A percentile compares a stretch with the other conserved stretches of the same genome.
Conservation (phyloP, 75 land plant genomes). For the Pseudotsuga menziesii region DNA sequence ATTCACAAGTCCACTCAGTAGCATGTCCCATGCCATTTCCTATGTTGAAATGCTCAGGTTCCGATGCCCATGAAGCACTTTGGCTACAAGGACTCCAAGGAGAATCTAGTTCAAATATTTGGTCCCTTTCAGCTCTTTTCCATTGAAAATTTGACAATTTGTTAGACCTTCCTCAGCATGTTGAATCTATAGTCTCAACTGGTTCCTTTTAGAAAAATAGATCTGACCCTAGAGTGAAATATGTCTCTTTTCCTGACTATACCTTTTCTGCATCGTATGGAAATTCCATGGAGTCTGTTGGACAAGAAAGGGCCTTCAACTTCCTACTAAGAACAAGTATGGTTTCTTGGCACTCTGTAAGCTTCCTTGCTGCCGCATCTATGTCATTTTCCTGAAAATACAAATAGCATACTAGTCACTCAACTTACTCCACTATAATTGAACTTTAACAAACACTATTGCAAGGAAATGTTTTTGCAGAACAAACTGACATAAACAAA, state of each 20-base stretch:
- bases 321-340: too few species aligned
- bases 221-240: background rate
- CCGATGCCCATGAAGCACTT: constrained; percentile 6
- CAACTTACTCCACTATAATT: too few species aligned
- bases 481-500: too few species aligned
- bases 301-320: constrained; percentile 51
- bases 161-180: too few species aligned
- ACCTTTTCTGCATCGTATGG: constrained; percentile 13
- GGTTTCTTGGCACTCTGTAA: too few species aligned
- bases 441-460: too few species aligned
- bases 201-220: background rate
- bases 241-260: background rate
- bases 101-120: constrained; percentile 7
- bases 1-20: background rate
- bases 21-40: background rate
- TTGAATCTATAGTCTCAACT: too few species aligned
- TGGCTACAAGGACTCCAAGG: constrained; percentile 2
- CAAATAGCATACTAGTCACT: too few species aligned
- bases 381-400: constrained; percentile 63
- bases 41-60: constrained; percentile 1
- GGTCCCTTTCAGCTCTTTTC: constrained; percentile 4
- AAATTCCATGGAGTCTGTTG: background rate
- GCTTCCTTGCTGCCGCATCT: constrained; percentile 54
- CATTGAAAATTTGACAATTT: background rate
- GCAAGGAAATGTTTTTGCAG: too few species aligned